These are phyloP conservation scores for Cladosporium sp. DNA, from an alignment of 2,329 filamentous ascomycete species.

Conservation along the genomic window DNA sequence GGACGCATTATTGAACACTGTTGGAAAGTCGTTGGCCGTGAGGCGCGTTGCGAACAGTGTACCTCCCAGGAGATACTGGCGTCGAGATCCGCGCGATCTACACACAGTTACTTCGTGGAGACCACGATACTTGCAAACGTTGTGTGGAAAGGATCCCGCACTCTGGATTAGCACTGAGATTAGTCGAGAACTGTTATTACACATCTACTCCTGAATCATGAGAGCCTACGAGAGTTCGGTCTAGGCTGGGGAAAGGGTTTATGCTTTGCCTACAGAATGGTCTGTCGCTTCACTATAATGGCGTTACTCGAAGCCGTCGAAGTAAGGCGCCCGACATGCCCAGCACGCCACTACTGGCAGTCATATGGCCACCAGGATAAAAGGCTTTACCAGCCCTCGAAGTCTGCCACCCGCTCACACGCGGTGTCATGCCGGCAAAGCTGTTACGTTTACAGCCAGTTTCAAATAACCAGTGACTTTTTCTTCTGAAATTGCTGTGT, in stretches of 20 bases:
- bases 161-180: not conserved
- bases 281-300: not conserved
- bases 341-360: not conserved
- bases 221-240: not conserved
- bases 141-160: not conserved
- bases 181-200: not conserved
- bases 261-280: not conserved
- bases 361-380: not conserved
- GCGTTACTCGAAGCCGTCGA: not conserved
- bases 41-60: not conserved
- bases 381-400: not conserved
- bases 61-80: not conserved
- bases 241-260: conserved; percentile 6
- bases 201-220: not conserved
- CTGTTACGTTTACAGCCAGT: not conserved
- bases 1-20: not conserved
- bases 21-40: not conserved
- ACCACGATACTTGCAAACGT: not conserved
- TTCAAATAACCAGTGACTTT: not conserved
- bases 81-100: not conserved
- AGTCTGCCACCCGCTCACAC: not conserved
- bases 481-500: not conserved
- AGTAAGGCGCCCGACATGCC: not conserved
- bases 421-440: not conserved
- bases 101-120: not conserved